phyloP scores from a whole-genome alignment of 768 basidiomycete species.

The Rhodotorula babjevae region DNA sequence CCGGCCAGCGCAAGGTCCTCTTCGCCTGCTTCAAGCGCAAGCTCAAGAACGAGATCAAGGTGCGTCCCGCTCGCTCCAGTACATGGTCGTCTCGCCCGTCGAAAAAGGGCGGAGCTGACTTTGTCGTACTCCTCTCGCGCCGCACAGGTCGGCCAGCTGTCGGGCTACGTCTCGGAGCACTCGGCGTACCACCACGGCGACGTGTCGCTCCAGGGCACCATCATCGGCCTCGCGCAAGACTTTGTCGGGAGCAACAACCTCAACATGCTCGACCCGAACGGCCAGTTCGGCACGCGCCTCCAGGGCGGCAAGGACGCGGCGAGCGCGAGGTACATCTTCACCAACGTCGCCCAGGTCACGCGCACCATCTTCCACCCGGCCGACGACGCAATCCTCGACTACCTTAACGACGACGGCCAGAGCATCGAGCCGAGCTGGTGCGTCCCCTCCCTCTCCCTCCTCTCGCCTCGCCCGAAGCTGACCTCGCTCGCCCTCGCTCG shows the following conservation, averaged over 20 bases:
- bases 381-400: slow-evolving; percentile 79
- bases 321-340: slow-evolving; percentile 92
- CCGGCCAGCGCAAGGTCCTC: slow-evolving; percentile 93
- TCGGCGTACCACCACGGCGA: slow-evolving; percentile 98
- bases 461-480: neutral
- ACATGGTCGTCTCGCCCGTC: too few species aligned
- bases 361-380: slow-evolving; percentile 70
- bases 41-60: slow-evolving; percentile 85
- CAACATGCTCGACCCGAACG: slow-evolving; percentile 77
- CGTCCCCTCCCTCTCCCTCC: neutral
- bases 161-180: slow-evolving; percentile 89
- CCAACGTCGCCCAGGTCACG: slow-evolving; percentile 67
- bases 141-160: slow-evolving; percentile 83
- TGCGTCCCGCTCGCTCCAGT: slow-evolving; percentile 42
- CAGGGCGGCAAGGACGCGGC: slow-evolving; percentile 92
- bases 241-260: slow-evolving; percentile 95
- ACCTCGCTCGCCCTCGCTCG: neutral
- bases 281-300: slow-evolving; percentile 88
- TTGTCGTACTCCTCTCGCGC: neutral
- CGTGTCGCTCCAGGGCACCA: slow-evolving; percentile 75
- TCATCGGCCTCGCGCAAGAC: slow-evolving; percentile 87
- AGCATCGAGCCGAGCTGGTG: slow-evolving; percentile 82
- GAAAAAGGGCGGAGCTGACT: too few species aligned
- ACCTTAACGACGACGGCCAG: slow-evolving; percentile 77
- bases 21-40: slow-evolving; percentile 96